Conservation (phyloP, 2,329 filamentous ascomycete genomes). For the Monilinia laxa region DNA sequence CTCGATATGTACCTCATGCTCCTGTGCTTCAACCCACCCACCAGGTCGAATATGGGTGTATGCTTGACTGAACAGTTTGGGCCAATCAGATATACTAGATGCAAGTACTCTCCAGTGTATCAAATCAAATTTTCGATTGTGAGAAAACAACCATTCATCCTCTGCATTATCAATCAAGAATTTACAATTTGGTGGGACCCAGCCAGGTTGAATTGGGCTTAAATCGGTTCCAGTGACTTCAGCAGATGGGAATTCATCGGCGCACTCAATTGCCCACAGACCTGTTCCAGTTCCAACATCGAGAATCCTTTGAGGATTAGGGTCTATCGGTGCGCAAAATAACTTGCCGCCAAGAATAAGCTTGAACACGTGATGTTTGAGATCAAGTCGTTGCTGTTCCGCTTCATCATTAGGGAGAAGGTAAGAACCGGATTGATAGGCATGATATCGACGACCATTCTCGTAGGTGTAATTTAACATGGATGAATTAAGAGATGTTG, state of each 20-base stretch:
- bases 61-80: constrained; percentile 47
- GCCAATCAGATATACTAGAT: constrained; percentile 57
- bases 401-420: constrained; percentile 60
- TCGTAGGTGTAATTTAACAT: constrained; percentile 54
- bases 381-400: constrained; percentile 58
- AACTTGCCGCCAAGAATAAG: constrained; percentile 38
- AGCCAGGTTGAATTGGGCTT: constrained; percentile 57
- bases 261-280: constrained; percentile 61
- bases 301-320: constrained; percentile 51
- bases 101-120: constrained; percentile 59
- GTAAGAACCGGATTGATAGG: constrained; percentile 54
- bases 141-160: constrained; percentile 51
- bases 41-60: constrained; percentile 53
- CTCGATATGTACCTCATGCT: constrained; percentile 52
- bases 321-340: constrained; percentile 53
- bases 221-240: constrained; percentile 57
- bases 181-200: constrained; percentile 56
- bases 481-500: constrained; percentile 35
- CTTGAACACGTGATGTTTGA: constrained; percentile 44
- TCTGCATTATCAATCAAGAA: constrained; percentile 67
- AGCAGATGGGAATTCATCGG: constrained; percentile 47
- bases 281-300: constrained; percentile 60
- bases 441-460: constrained; percentile 60
- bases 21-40: constrained; percentile 56
- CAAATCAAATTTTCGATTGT: constrained; percentile 55